A percentile compares a stretch with the other conserved stretches of the same genome.
Evolutionary conservation across 2,329 filamentous ascomycete genomes (phyloP).

Genomic region (Neonectria hederae): DNA sequence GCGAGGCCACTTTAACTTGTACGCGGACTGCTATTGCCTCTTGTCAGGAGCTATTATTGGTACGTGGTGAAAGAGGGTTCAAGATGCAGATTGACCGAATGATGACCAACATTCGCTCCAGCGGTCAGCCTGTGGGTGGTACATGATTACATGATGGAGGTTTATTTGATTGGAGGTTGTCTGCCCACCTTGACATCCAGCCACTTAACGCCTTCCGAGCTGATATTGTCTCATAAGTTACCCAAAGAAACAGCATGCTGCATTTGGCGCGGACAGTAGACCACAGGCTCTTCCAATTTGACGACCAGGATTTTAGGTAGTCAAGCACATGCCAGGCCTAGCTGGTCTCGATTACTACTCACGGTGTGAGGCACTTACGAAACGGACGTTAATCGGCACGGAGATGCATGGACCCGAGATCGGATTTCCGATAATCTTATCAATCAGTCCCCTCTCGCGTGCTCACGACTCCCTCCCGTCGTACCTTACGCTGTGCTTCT

Average conservation of each 20-base stretch:
- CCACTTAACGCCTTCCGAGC: not conserved
- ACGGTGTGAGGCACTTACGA: not conserved
- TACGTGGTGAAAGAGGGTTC: no score
- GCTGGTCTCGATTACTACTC: not conserved
- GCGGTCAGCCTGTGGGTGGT: no score
- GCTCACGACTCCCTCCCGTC: not conserved
- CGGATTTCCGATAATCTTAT: constrained; percentile 18
- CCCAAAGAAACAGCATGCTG: no score
- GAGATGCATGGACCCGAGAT: constrained; percentile 8
- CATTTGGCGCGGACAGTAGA: no score
- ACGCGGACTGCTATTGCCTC: not conserved
- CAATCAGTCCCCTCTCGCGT: constrained; percentile 3
- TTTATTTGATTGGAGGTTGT: no score
- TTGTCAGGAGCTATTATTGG: no score
- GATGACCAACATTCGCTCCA: no score
- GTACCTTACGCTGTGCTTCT: not conserved
- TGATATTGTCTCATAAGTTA: no score
- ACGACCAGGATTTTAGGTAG: not conserved
- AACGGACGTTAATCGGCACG: not conserved
- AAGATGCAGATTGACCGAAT: no score
- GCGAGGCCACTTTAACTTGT: not conserved
- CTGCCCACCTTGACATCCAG: no score
- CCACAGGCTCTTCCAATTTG: not conserved
- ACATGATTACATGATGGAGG: no score
- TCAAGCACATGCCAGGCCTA: not conserved